phyloP scores from a whole-genome alignment of 2,329 filamentous ascomycete species.

The Pyricularia pennisetigena region DNA sequence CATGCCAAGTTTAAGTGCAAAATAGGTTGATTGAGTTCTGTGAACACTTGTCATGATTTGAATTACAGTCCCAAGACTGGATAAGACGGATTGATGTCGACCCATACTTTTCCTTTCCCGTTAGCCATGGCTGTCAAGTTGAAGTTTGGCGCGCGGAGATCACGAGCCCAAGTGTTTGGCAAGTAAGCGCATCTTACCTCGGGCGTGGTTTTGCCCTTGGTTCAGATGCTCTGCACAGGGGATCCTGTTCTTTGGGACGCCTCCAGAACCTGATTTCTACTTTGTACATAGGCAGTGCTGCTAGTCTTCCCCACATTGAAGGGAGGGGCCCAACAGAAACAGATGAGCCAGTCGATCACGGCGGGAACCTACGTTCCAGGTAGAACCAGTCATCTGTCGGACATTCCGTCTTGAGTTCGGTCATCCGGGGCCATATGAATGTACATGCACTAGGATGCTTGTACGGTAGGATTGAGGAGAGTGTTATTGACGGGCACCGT shows the following conservation, averaged over 20 bases:
- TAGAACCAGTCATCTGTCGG: not conserved
- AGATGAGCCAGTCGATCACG: conserved; percentile 3
- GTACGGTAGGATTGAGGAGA: not conserved
- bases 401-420: not conserved
- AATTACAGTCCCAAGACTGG: not conserved
- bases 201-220: conserved; percentile 7
- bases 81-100: not conserved
- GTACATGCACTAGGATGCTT: not conserved
- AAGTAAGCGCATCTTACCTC: conserved; percentile 8
- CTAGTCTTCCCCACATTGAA: not conserved
- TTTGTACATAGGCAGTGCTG: too few relatives aligned
- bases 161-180: conserved; percentile 8
- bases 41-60: not conserved
- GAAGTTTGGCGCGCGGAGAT: conserved; percentile 7
- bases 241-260: not conserved
- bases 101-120: not conserved
- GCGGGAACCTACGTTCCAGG: not conserved
- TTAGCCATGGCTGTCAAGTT: conserved; percentile 5
- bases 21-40: not conserved
- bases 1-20: not conserved
- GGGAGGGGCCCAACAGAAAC: conserved; percentile 1
- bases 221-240: not conserved
- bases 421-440: not conserved
- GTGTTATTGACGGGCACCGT: not conserved
- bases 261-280: not conserved